A percentile compares a stretch with the other conserved stretches of the same genome.
Conservation (phyloP, 805 yeast genomes). For the Sugiyamaella floridensis region DNA sequence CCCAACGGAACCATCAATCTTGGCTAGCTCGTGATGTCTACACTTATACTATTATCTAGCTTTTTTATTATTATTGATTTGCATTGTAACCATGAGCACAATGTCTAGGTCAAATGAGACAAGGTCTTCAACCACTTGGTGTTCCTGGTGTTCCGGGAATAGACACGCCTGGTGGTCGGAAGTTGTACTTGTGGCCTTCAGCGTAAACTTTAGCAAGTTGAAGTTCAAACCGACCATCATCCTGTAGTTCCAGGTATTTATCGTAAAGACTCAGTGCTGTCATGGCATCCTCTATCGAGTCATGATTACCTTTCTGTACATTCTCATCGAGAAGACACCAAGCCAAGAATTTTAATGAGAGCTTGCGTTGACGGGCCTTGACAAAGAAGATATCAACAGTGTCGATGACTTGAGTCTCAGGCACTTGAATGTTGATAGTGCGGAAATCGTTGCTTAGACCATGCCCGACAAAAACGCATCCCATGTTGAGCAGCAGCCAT, state of each 20-base stretch:
- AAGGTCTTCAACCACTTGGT: not conserved
- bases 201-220: conserved; percentile 59
- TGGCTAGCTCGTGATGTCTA: not conserved
- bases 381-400: conserved; percentile 75
- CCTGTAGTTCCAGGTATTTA: conserved; percentile 57
- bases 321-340: conserved; percentile 65
- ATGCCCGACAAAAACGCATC: conserved; percentile 92
- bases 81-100: not conserved
- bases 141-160: not conserved
- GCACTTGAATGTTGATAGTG: conserved; percentile 86
- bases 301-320: conserved; percentile 92
- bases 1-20: conserved; percentile 11
- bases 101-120: not conserved
- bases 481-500: conserved; percentile 84
- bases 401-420: conserved; percentile 77
- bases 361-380: conserved; percentile 64
- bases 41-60: not conserved
- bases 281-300: conserved; percentile 91
- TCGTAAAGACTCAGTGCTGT: conserved; percentile 76
- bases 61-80: not conserved
- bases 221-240: conserved; percentile 51
- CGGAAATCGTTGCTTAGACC: conserved; percentile 88
- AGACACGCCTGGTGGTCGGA: conserved; percentile 27
- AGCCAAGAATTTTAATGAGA: conserved; percentile 80
- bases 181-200: conserved; percentile 33